These are phyloP conservation scores for Trichoderma harzianum DNA, from an alignment of 2,329 filamentous ascomycete genomes.

Conservation along the genomic window DNA sequence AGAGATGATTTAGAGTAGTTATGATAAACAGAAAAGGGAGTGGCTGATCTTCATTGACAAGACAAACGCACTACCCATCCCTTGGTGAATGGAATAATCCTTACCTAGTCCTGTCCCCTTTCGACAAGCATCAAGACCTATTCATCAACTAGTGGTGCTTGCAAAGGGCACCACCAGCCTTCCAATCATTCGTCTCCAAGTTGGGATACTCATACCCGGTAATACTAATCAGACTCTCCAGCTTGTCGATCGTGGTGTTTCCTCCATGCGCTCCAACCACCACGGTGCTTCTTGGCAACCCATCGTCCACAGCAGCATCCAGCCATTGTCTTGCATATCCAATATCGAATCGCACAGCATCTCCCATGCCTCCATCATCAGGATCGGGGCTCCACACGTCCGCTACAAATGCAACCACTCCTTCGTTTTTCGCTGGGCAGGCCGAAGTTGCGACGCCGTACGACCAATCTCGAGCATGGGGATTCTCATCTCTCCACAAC, in stretches of 20 bases:
- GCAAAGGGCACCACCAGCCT: not conserved
- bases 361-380: not conserved
- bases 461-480: not conserved
- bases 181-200: not conserved
- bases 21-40: not conserved
- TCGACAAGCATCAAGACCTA: not conserved
- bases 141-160: not conserved
- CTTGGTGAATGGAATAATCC: not conserved
- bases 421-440: not conserved
- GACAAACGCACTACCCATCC: not conserved
- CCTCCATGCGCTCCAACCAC: not conserved
- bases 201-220: not conserved
- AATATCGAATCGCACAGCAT: not conserved
- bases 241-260: not conserved
- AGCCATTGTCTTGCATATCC: conserved; percentile 23
- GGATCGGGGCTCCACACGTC: not conserved
- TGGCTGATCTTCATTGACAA: not conserved
- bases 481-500: not conserved
- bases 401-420: not conserved
- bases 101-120: not conserved
- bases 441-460: not conserved
- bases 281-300: not conserved
- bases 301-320: conserved; percentile 29
- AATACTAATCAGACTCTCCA: not conserved
- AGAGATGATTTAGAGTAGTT: not conserved